A percentile compares a stretch with the other conserved stretches of the same genome.
These are phyloP conservation scores for Boletus speciosus DNA, from an alignment of 768 basidiomycete genomes.

Conservation along the genomic window DNA sequence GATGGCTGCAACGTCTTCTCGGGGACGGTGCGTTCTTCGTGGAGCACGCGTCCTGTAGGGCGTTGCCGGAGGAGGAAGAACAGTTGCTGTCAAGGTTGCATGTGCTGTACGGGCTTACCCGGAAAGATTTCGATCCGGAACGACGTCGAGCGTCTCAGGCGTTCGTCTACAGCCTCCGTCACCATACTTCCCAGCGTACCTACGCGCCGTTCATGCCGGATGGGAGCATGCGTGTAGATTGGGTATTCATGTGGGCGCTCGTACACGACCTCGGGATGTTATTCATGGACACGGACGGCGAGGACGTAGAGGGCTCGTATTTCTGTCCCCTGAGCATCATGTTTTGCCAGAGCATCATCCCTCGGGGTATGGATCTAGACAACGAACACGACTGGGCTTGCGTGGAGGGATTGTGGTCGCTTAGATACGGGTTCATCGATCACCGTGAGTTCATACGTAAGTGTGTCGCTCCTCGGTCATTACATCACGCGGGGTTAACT, in stretches of 20 bases:
- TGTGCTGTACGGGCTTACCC: conserved; percentile 54
- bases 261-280: conserved; percentile 57
- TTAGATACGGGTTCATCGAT: conserved; percentile 67
- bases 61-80: conserved; percentile 33
- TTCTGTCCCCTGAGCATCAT: conserved; percentile 46
- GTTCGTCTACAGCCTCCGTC: conserved; percentile 59
- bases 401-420: conserved; percentile 55
- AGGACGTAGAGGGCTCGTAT: conserved; percentile 33
- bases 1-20: conserved; percentile 48
- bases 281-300: conserved; percentile 39
- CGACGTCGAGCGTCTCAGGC: conserved; percentile 44
- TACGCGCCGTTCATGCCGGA: conserved; percentile 56
- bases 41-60: conserved; percentile 30
- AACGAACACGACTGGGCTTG: conserved; percentile 34
- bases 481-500: neutral
- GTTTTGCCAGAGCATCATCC: conserved; percentile 50
- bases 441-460: conserved; percentile 62
- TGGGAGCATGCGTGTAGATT: conserved; percentile 48
- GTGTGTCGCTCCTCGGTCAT: conserved; percentile 20
- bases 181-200: conserved; percentile 46
- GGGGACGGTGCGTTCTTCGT: conserved; percentile 41
- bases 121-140: conserved; percentile 34
- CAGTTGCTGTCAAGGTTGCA: conserved; percentile 54
- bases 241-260: conserved; percentile 55
- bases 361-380: conserved; percentile 34